Percentiles rank a stretch among this genome's conserved stretches.
These are phyloP conservation scores for Lactarius pseudohatsudake DNA, from an alignment of 768 basidiomycete species.

Conservation along the genomic window DNA sequence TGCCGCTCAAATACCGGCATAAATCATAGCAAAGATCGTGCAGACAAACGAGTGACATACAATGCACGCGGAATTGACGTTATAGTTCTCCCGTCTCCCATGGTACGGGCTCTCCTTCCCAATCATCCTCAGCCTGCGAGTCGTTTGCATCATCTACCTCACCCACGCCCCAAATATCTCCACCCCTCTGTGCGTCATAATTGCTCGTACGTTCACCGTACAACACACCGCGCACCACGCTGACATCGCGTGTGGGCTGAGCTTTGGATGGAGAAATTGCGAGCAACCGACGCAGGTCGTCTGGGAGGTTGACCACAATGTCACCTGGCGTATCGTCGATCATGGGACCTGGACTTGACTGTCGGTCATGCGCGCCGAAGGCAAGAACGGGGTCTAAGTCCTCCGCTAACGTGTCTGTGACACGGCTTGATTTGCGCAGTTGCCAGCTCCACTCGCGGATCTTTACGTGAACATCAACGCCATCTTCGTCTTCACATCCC, in stretches of 20 bases:
- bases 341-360: constrained; percentile 24
- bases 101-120: constrained; percentile 81
- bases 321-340: constrained; percentile 39
- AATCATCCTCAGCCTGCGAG: constrained; percentile 40
- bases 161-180: constrained; percentile 75
- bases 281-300: constrained; percentile 62
- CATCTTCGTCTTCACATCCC: constrained; percentile 33
- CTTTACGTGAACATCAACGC: constrained; percentile 33
- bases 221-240: constrained; percentile 57
- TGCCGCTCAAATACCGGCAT: constrained; percentile 14
- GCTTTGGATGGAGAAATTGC: constrained; percentile 53
- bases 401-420: constrained; percentile 18
- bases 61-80: constrained; percentile 24
- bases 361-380: constrained; percentile 22
- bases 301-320: constrained; percentile 61
- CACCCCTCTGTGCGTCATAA: constrained; percentile 65
- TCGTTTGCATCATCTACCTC: constrained; percentile 48
- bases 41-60: constrained; percentile 35
- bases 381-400: constrained; percentile 25
- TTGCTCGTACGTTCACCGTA: constrained; percentile 54
- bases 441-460: constrained; percentile 35
- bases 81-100: constrained; percentile 81
- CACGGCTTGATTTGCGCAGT: constrained; percentile 10
- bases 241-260: constrained; percentile 28
- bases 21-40: constrained; percentile 20